A percentile compares a stretch with the other conserved stretches of the same genome.
These are phyloP conservation scores for Hypoxylon sp. DNA, from an alignment of 2,329 filamentous ascomycete genomes.

Conservation along the genomic window DNA sequence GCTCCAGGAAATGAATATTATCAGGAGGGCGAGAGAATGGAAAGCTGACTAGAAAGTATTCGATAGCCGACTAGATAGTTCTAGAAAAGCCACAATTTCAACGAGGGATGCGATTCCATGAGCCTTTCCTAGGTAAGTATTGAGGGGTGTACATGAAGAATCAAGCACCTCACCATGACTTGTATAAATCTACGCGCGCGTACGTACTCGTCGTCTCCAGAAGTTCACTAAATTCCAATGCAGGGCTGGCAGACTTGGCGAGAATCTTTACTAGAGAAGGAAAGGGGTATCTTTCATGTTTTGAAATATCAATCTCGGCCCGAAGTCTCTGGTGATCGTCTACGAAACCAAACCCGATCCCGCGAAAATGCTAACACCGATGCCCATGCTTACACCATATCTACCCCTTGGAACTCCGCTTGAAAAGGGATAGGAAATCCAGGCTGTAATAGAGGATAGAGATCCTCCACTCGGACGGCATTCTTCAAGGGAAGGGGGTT, in stretches of 20 bases:
- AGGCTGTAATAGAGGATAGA: neutral
- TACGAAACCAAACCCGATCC: conserved; percentile 12
- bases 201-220: too few relatives aligned
- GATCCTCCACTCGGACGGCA: neutral
- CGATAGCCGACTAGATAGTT: neutral
- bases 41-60: neutral
- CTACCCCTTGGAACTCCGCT: conserved; percentile 11
- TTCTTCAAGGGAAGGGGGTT: neutral
- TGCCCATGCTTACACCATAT: conserved; percentile 8
- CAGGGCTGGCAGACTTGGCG: neutral
- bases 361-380: conserved; percentile 13
- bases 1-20: neutral
- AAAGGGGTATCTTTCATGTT: conserved; percentile 27
- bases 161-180: neutral
- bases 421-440: neutral
- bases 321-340: conserved; percentile 4
- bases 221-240: neutral
- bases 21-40: neutral
- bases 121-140: too few relatives aligned
- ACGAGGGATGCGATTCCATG: too few relatives aligned
- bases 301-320: neutral
- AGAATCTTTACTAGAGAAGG: neutral
- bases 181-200: neutral
- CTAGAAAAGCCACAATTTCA: neutral
- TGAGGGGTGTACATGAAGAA: too few relatives aligned